These are phyloP conservation scores for Lipomyces spencermartinsiae DNA, from an alignment of 805 yeast species.

Conservation along the genomic window DNA sequence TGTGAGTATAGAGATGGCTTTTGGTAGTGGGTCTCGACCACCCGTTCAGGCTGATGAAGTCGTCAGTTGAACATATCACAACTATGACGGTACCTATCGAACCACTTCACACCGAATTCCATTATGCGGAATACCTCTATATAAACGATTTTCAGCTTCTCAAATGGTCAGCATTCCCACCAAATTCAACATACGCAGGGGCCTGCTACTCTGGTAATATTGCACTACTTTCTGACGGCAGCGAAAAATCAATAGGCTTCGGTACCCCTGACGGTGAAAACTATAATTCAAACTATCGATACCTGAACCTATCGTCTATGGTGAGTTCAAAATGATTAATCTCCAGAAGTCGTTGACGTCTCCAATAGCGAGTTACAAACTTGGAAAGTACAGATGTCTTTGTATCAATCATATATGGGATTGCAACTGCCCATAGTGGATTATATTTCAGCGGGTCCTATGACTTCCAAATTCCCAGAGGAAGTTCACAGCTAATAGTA, in stretches of 20 bases:
- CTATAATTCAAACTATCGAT: conserved; percentile 10
- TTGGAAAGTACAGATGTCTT: conserved; percentile 6
- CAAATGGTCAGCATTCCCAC: conserved; percentile 5
- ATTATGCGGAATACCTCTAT: conserved; percentile 10
- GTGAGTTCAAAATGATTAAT: conserved; percentile 1
- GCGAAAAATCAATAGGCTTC: conserved; percentile 3
- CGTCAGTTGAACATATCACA: conserved; percentile 9
- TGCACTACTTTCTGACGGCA: conserved; percentile 7
- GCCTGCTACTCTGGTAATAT: conserved; percentile 11
- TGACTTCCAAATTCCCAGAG: conserved; percentile 7
- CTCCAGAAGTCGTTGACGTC: background rate
- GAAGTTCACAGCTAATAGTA: conserved; percentile 7
- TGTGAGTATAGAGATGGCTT: background rate
- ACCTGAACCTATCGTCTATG: conserved; percentile 11
- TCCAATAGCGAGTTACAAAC: conserved; percentile 11
- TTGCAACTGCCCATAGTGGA: conserved; percentile 5
- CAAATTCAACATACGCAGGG: conserved; percentile 1
- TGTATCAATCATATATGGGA: background rate
- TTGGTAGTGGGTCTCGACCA: background rate
- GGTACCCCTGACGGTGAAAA: conserved; percentile 6
- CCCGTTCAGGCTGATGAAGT: background rate
- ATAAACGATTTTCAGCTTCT: conserved; percentile 11
- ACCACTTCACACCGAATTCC: conserved; percentile 4
- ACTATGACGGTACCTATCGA: background rate
- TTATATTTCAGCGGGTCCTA: background rate